Evolutionary conservation across 805 yeast species (phyloP).

Genomic region (Wickerhamiella slavikovae): DNA sequence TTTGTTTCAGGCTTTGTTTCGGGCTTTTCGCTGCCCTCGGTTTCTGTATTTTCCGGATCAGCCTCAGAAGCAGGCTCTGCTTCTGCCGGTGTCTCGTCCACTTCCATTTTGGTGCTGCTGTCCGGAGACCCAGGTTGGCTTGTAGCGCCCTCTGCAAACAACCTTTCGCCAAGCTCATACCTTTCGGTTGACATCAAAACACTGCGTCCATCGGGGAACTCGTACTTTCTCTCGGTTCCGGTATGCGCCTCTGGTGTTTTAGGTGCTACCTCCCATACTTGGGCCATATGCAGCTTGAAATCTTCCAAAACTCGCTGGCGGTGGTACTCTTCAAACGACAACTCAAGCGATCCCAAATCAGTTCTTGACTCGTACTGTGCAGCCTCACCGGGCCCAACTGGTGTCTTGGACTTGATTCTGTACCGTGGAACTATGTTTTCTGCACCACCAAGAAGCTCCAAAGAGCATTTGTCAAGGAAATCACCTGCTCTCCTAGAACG

Average conservation of each 20-base stretch:
- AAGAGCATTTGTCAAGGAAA: conserved; percentile 36
- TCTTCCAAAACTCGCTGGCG: conserved; percentile 38
- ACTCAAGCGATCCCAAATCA: conserved; percentile 18
- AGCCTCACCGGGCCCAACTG: conserved; percentile 16
- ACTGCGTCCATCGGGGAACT: conserved; percentile 45
- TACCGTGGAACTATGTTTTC: conserved; percentile 30
- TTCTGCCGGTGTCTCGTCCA: conserved; percentile 13
- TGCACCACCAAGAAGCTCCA: no score
- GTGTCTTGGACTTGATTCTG: conserved; percentile 27
- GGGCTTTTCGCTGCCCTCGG: conserved; percentile 1
- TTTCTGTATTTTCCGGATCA: conserved; percentile 3
- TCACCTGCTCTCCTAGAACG: conserved; percentile 52
- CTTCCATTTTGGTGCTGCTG: conserved; percentile 8
- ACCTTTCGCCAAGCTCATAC: conserved; percentile 43
- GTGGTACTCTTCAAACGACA: conserved; percentile 36
- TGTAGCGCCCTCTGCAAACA: conserved; percentile 38
- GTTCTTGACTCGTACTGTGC: conserved; percentile 16
- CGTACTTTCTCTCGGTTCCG: conserved; percentile 24
- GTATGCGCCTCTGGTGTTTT: conserved; percentile 15
- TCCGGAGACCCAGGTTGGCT: conserved; percentile 4
- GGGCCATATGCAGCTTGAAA: conserved; percentile 36
- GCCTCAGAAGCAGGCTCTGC: conserved; percentile 5
- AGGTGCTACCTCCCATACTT: conserved; percentile 19
- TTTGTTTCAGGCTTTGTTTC: conserved; percentile 4
- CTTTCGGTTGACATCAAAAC: conserved; percentile 41